Evolutionary conservation across 2,329 filamentous ascomycete genomes (phyloP).

Genomic region (Venturia pyrina): DNA sequence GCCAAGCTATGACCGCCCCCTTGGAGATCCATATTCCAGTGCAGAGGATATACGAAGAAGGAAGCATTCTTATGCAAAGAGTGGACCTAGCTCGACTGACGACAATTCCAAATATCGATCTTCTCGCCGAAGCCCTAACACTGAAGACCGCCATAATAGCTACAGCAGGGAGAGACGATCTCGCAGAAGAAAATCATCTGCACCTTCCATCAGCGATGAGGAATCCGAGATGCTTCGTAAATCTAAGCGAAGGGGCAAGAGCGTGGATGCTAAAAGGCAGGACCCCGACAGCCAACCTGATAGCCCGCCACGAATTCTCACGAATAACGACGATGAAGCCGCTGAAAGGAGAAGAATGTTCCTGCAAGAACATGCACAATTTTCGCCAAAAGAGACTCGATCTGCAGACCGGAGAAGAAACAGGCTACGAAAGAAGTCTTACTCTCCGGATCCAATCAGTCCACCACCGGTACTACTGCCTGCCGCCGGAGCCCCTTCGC

Average conservation of each 20-base stretch:
- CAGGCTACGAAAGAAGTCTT: background rate
- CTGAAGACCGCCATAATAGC: background rate
- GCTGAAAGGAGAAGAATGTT: constrained; percentile 5
- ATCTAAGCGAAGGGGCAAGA: background rate
- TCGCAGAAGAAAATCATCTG: background rate
- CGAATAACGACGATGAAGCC: constrained; percentile 10
- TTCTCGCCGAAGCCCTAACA: background rate
- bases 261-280: background rate
- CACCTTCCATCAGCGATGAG: background rate
- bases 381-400: background rate
- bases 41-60: constrained; percentile 5
- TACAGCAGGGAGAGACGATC: background rate
- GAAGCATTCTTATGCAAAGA: background rate
- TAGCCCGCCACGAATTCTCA: constrained; percentile 3
- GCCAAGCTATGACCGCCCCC: background rate
- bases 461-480: background rate
- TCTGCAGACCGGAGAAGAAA: constrained; percentile 7
- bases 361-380: background rate
- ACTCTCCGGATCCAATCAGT: background rate
- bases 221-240: background rate
- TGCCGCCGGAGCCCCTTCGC: background rate
- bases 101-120: background rate
- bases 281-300: background rate
- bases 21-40: background rate
- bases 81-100: background rate